Base-by-base conservation (phyloP, 2,329 filamentous ascomycete species). In the Xylariaceae sp. region DNA sequence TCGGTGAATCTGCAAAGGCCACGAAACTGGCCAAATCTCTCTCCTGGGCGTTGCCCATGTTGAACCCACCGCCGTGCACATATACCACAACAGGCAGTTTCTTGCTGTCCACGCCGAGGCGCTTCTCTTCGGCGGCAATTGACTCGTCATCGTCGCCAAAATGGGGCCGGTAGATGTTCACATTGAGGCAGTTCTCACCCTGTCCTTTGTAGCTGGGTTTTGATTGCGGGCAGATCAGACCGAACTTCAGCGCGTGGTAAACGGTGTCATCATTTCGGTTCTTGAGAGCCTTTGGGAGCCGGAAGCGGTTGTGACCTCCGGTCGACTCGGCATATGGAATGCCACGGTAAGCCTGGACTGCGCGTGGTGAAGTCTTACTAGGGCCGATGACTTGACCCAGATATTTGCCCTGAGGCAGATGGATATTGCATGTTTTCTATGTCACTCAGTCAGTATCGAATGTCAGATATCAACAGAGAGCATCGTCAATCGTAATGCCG, bases 31-130 rank as follows among this genome's bases (percentile, higher is more conserved):
- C 80, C 62, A 87, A 82, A 67, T 88, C 80, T 58, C 87, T 78
- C 73, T 81, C 80, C 35, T 75, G 68, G 55, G 81, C 78, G 65
- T 72, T 66, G 44, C 82, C 77, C 67, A 78, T 77, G 74, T 86
- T 81, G 74, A 87, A 88, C 4, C 77, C 80, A 2, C 86, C 86
- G 50, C 85, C 85, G 67, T 88, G 85, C 37, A 88, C 73, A 67
- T 85, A 87, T 1, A 87, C 72, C n/a, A 82, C 70, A 11, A 85
- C 81, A 0, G 83, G 80, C 34, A 80, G 60, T 57, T 65, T 67
- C 52, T 61, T 67, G 45, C 64, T 69, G 47, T 65, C 56, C 15
- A 56, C 59, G 44, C 65, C 71, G 55, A 63, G 72, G 60, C 67
- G 70, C 37, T 63, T 58, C 51, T 65, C 62, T 51, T 67, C 64